A percentile compares a stretch with the other conserved stretches of the same genome.
Evolutionary conservation across 148 eudicot species (phyloP).

Genomic region (Beta vulgaris): DNA sequence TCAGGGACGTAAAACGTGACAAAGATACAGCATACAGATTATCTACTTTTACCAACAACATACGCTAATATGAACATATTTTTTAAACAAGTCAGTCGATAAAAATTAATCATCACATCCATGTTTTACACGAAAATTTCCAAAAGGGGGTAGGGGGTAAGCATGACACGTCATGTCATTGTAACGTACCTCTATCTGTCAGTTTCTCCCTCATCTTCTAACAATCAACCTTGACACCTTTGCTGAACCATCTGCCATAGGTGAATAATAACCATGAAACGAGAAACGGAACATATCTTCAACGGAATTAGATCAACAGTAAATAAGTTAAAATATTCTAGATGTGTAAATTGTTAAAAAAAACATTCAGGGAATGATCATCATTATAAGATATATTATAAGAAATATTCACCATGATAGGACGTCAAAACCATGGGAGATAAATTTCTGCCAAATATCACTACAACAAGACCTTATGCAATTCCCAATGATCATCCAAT

Average conservation of each 20-base stretch:
- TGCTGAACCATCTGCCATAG: neutral
- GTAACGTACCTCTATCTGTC: neutral
- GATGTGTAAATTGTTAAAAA: too few relatives aligned
- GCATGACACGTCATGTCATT: neutral
- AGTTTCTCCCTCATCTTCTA: neutral
- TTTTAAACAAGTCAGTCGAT: too few relatives aligned
- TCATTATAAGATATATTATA: neutral
- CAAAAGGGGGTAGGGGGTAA: neutral
- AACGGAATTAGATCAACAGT: neutral
- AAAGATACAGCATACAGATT: too few relatives aligned
- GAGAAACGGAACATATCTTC: neutral
- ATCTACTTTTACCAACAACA: too few relatives aligned
- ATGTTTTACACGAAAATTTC: neutral
- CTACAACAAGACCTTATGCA: too few relatives aligned
- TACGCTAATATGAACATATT: too few relatives aligned
- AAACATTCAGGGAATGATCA: too few relatives aligned
- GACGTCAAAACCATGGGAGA: neutral
- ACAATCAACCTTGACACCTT: neutral
- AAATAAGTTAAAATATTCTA: neutral
- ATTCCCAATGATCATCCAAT: neutral
- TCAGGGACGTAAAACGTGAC: too few relatives aligned
- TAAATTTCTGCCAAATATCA: neutral
- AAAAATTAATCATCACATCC: neutral
- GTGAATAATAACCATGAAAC: neutral
- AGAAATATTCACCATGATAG: neutral